Conservation (phyloP, 2,329 filamentous ascomycete species). For the Trichophyton equinum region DNA sequence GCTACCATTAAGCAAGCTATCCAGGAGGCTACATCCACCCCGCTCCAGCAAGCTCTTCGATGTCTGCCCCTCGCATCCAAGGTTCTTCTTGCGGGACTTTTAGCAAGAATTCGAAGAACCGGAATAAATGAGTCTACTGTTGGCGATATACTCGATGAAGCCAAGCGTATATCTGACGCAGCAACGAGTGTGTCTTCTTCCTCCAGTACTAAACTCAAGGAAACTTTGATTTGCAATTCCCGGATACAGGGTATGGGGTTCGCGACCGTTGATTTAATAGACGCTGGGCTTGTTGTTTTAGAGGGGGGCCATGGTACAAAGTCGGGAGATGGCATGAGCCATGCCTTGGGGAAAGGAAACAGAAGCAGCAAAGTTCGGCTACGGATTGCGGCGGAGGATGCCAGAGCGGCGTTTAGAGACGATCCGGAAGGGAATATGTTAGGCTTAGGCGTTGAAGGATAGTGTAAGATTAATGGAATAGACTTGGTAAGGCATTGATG, state of each 20-base stretch:
- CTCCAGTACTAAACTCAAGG: constrained; percentile 45
- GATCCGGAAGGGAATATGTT: constrained; percentile 76
- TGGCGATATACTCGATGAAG: constrained; percentile 81
- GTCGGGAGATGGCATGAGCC: constrained; percentile 18
- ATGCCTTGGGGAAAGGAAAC: constrained; percentile 57
- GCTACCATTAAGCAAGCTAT: constrained; percentile 89
- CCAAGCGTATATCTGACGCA: constrained; percentile 49
- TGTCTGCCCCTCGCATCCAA: constrained; percentile 71
- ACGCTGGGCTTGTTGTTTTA: constrained; percentile 75
- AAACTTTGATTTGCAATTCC: constrained; percentile 41
- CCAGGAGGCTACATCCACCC: constrained; percentile 84
- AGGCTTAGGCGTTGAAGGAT: constrained; percentile 43
- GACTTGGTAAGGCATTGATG: neutral
- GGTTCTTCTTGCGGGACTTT: constrained; percentile 68
- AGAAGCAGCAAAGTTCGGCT: constrained; percentile 77
- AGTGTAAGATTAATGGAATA: neutral
- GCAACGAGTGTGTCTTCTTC: constrained; percentile 37
- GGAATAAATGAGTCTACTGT: constrained; percentile 79
- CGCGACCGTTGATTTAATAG: constrained; percentile 70
- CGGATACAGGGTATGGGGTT: constrained; percentile 50
- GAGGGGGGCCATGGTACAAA: constrained; percentile 39
- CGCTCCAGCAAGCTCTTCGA: constrained; percentile 77
- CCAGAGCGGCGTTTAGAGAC: constrained; percentile 74
- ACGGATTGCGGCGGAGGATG: constrained; percentile 79
- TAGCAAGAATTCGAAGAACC: constrained; percentile 66